These are phyloP conservation scores for Diaporthe australafricana DNA, from an alignment of 2,329 filamentous ascomycete species.

Conservation along the genomic window DNA sequence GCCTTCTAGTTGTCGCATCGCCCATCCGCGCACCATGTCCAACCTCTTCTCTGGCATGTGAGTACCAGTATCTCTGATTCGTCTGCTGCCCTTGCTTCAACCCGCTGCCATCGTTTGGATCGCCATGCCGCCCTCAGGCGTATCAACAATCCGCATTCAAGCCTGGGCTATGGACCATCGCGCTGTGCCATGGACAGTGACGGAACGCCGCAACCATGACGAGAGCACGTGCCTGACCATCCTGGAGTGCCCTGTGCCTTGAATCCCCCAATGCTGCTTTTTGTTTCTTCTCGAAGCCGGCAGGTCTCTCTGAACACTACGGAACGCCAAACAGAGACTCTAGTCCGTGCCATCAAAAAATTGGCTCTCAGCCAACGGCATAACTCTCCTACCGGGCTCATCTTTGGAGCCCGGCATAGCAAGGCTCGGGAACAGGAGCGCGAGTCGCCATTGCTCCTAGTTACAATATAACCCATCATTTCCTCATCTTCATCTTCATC, in stretches of 20 bases:
- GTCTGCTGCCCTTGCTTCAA: slow-evolving; percentile 23
- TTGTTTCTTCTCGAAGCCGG: background rate
- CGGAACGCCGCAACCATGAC: background rate
- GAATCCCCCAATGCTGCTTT: background rate
- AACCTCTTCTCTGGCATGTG: slow-evolving; percentile 73
- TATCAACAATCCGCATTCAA: background rate
- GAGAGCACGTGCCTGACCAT: slow-evolving; percentile 17
- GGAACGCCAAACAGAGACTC: background rate
- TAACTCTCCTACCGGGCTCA: background rate
- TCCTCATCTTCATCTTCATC: background rate
- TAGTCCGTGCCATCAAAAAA: background rate
- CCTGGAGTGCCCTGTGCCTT: background rate
- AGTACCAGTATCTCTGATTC: slow-evolving; percentile 48
- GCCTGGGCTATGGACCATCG: background rate
- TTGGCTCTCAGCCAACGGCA: background rate
- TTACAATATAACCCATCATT: slow-evolving; percentile 10
- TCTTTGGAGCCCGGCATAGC: background rate
- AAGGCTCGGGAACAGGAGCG: background rate
- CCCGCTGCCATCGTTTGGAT: background rate
- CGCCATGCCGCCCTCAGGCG: background rate
- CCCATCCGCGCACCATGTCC: slow-evolving; percentile 57
- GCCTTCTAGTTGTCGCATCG: slow-evolving; percentile 18
- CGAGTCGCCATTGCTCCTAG: background rate
- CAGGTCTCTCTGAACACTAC: background rate
- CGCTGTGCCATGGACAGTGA: background rate